Evolutionary conservation across 768 basidiomycete genomes (phyloP).

Genomic region (Punctularia strigosozonata): DNA sequence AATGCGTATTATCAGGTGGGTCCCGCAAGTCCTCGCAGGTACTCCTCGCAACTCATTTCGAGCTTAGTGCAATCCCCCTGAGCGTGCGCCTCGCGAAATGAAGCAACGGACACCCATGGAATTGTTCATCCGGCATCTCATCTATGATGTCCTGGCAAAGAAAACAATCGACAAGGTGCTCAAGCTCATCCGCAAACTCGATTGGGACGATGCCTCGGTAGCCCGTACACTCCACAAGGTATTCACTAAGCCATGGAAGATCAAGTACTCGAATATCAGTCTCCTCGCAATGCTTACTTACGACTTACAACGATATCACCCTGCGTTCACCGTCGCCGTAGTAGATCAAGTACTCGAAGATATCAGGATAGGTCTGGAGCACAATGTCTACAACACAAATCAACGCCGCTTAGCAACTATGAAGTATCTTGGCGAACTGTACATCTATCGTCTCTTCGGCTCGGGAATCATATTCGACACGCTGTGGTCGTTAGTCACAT

Average conservation of each 20-base stretch:
- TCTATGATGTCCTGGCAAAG: conserved; percentile 87
- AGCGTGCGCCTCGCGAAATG: conserved; percentile 74
- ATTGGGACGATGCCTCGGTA: conserved; percentile 76
- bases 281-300: conserved; percentile 91
- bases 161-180: conserved; percentile 94
- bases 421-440: conserved; percentile 94
- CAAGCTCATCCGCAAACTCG: conserved; percentile 83
- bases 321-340: conserved; percentile 76
- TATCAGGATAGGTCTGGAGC: conserved; percentile 80
- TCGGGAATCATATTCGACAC: conserved; percentile 88
- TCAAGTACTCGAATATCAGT: conserved; percentile 84
- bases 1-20: conserved; percentile 95
- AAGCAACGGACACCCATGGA: conserved; percentile 82
- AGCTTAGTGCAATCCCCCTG: conserved; percentile 88
- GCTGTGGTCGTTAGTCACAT: conserved; percentile 88
- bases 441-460: conserved; percentile 88
- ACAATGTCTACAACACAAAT: conserved; percentile 90
- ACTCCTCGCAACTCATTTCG: conserved; percentile 4
- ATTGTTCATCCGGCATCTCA: conserved; percentile 90
- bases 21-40: conserved; percentile 1
- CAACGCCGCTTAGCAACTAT: conserved; percentile 86
- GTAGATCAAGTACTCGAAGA: conserved; percentile 96
- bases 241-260: conserved; percentile 98
- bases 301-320: conserved; percentile 88
- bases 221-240: conserved; percentile 66